Evolutionary conservation across 2,329 filamentous ascomycete genomes (phyloP).

Genomic region (Verticillium tricorpus): DNA sequence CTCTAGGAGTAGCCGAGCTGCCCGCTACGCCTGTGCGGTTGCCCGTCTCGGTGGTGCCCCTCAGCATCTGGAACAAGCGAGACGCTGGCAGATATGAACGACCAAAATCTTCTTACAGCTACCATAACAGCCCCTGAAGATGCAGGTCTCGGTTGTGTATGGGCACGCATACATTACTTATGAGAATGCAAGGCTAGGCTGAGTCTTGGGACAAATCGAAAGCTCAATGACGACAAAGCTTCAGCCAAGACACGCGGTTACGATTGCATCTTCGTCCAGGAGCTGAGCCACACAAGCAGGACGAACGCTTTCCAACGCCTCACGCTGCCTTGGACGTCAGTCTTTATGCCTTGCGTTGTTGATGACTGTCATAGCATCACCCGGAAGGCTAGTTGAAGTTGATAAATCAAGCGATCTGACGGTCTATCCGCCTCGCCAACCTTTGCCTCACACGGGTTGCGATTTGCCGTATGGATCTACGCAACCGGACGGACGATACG

Average conservation of each 20-base stretch:
- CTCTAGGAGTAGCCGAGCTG: neutral
- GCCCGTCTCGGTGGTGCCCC: neutral
- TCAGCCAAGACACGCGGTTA: neutral
- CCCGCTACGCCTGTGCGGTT: neutral
- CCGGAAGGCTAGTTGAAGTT: neutral
- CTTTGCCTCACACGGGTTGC: no score
- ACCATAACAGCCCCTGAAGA: neutral
- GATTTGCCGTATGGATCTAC: neutral
- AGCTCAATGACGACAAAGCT: neutral
- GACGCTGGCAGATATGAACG: neutral
- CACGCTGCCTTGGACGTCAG: neutral
- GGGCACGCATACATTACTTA: neutral
- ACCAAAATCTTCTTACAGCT: neutral
- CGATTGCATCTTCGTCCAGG: neutral
- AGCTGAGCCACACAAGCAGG: neutral
- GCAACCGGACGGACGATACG: neutral
- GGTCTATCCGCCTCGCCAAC: no score
- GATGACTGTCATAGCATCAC: neutral
- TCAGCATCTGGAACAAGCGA: conserved; percentile 1
- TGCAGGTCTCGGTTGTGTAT: neutral
- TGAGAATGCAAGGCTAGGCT: neutral
- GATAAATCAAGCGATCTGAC: no score
- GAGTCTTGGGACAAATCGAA: neutral
- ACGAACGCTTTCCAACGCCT: neutral
- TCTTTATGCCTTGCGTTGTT: neutral